Conservation (phyloP, 139 green algal species). For the Raphidocelis subcapitata region DNA sequence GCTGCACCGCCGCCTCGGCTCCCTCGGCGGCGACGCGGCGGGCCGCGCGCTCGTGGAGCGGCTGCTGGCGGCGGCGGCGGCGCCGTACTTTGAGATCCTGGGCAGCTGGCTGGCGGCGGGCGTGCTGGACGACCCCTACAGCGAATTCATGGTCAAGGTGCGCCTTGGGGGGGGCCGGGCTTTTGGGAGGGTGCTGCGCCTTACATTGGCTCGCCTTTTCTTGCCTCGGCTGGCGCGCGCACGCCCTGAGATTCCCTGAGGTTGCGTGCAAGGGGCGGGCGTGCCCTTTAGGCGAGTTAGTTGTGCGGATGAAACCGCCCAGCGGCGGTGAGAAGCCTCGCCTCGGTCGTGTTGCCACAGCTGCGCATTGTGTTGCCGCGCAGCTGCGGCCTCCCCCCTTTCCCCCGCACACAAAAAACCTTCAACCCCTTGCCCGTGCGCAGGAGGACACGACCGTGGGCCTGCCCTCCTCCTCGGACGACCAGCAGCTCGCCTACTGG, state of each 20-base stretch:
- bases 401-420: no score
- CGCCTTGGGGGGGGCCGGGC: neutral
- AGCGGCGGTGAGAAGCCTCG: no score
- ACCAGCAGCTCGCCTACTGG: conserved; percentile 73
- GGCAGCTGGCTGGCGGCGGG: conserved; percentile 83
- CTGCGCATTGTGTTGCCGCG: no score
- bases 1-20: conserved; percentile 41
- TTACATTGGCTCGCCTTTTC: no score
- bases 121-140: conserved; percentile 80
- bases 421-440: neutral
- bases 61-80: conserved; percentile 66
- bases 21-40: conserved; percentile 50
- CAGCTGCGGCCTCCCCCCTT: no score
- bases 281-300: no score
- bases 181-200: no score
- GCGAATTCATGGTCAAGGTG: conserved; percentile 86
- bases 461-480: conserved; percentile 29
- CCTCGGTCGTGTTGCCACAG: no score
- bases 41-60: conserved; percentile 54
- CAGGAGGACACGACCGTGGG: conserved; percentile 22
- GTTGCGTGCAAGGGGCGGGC: no score
- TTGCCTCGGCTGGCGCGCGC: no score
- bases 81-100: conserved; percentile 82
- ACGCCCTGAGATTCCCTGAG: no score
- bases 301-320: no score